Evolutionary conservation across 371 early-diverging fungal species (phyloP).

Genomic region (Fennellomyces sp.): DNA sequence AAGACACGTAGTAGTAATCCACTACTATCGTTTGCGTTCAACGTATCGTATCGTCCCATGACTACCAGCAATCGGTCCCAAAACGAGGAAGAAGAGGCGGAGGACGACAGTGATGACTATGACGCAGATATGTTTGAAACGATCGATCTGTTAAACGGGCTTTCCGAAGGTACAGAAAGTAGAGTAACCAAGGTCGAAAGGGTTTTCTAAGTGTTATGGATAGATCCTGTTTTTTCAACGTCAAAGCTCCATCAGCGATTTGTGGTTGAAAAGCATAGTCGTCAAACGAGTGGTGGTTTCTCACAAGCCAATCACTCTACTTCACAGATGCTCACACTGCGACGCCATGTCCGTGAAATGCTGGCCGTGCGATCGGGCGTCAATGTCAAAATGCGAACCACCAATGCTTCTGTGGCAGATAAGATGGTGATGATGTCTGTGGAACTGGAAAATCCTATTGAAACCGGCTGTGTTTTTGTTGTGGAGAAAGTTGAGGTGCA

Average conservation of each 20-base stretch:
- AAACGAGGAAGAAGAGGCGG: constrained; percentile 50
- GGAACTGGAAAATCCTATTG: constrained; percentile 66
- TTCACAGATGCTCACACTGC: constrained; percentile 33
- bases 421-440: constrained; percentile 74
- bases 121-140: constrained; percentile 61
- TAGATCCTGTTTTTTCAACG: constrained; percentile 31
- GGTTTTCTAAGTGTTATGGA: no score
- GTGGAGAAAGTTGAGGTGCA: constrained; percentile 60
- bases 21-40: constrained; percentile 48
- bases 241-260: constrained; percentile 35
- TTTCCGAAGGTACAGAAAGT: constrained; percentile 52
- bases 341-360: constrained; percentile 50
- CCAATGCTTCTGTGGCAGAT: constrained; percentile 65
- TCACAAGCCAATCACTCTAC: constrained; percentile 20
- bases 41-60: constrained; percentile 51
- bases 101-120: constrained; percentile 53
- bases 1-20: constrained; percentile 30
- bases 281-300: constrained; percentile 24
- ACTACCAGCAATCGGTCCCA: constrained; percentile 20
- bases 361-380: constrained; percentile 60
- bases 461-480: constrained; percentile 57
- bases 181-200: no score
- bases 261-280: constrained; percentile 34
- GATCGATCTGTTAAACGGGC: constrained; percentile 59
- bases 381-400: constrained; percentile 67